phyloP scores from a whole-genome alignment of 768 basidiomycete species.

The Naganishia friedmannii region DNA sequence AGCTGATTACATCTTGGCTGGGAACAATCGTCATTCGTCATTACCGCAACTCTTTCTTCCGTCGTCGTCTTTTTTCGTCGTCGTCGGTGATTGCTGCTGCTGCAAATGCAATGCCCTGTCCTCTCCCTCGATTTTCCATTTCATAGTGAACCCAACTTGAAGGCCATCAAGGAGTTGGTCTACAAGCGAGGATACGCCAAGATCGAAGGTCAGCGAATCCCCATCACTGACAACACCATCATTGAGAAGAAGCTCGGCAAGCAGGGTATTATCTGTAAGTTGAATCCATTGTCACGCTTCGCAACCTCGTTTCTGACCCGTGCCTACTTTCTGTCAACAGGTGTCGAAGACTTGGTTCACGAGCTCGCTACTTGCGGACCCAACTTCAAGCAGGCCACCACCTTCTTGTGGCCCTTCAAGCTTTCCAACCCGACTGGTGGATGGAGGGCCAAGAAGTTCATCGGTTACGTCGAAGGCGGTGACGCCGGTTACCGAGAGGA shows the following conservation, averaged over 20 bases:
- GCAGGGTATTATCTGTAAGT: conserved; percentile 80
- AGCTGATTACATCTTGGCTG: conserved; percentile 36
- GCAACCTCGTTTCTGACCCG: not conserved
- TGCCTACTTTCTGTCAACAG: conserved; percentile 25
- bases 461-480: conserved; percentile 78
- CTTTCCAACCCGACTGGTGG: conserved; percentile 98
- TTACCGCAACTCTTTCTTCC: not conserved
- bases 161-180: conserved; percentile 91
- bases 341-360: conserved; percentile 91
- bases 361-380: conserved; percentile 93
- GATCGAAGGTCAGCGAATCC: conserved; percentile 94
- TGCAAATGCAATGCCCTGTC: conserved; percentile 21
- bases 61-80: conserved; percentile 9
- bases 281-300: too few relatives aligned
- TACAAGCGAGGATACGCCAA: conserved; percentile 99
- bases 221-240: conserved; percentile 85
- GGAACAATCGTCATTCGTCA: conserved; percentile 12
- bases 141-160: conserved; percentile 86
- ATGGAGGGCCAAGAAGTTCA: conserved; percentile 97
- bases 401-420: conserved; percentile 98
- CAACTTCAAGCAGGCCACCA: conserved; percentile 93
- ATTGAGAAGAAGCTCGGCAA: conserved; percentile 88
- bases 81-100: conserved; percentile 1
- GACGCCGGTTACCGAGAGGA: conserved; percentile 95
- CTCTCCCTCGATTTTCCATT: conserved; percentile 23